Evolutionary conservation across 2,329 filamentous ascomycete genomes (phyloP), one percentile per base, ranked within the genome.

Genomic region (Beauveria pseudobassiana): DNA sequence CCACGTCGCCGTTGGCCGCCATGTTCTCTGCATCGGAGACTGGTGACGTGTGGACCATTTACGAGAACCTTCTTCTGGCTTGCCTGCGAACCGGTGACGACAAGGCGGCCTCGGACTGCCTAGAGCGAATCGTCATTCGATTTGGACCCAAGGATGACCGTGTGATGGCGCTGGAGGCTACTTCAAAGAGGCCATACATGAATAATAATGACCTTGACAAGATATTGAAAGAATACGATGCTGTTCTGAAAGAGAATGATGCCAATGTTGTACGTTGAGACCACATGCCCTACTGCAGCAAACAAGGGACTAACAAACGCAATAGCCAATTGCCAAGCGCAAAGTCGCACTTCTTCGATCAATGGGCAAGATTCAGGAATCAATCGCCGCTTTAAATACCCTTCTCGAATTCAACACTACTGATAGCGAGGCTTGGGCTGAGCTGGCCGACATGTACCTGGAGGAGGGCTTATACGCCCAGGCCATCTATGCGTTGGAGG

Each of bases 341-440:
- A 85, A 90, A 51, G 85, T 93, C 63, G 89, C 92, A 6, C 81
- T 98, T 42, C 78, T 98, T 63, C 86, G 87, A 67, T 89, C 88
- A 30, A 81, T 96, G 73, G 87, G 86, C 34, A 86, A 85, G 68
- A 78, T 79, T 1, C 69, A 82, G 1, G 91, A 97, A 65, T 90
- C 95, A 1, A 89, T 93, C 50, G 77, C 84, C 38, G 86, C 88
- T 30, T 76, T 98, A 62, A 86, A 87, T 64, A 82, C 87, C 62
- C 81, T 98, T 30, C 78, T 99, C 52, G 89, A 96, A 70, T 87
- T 88, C 64, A 89, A 87, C 59, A 93, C 95, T 2, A 96, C 90
- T 1, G 95, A 99, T 76, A 87, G 88, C 6, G 95, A 99, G 77
- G 87, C 90, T 10, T 99, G 95, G 95, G 85, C 91, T 58, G 95